These are phyloP conservation scores for Juglanconis sp. DNA, from an alignment of 2,329 filamentous ascomycete species.

Conservation along the genomic window DNA sequence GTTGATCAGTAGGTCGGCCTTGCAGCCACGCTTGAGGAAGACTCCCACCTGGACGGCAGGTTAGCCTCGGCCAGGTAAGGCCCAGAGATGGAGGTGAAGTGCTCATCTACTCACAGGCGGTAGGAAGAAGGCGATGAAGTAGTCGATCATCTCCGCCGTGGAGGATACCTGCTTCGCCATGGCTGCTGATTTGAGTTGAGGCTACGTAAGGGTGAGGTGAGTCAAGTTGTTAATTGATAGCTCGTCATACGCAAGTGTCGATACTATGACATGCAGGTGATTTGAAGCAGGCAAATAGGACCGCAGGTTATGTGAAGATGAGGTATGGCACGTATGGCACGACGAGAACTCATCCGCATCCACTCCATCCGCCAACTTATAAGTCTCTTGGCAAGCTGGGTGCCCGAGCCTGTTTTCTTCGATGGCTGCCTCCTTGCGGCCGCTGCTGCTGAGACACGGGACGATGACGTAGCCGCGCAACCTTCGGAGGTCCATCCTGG, in stretches of 20 bases:
- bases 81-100: background rate
- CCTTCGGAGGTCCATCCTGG: slow-evolving; percentile 8
- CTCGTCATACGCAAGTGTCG: background rate
- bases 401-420: background rate
- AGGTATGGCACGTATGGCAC: no score
- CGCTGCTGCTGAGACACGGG: background rate
- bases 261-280: background rate
- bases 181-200: background rate
- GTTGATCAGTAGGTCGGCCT: slow-evolving; percentile 15
- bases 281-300: background rate
- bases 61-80: background rate
- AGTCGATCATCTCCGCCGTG: slow-evolving; percentile 17
- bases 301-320: no score
- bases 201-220: background rate
- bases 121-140: slow-evolving; percentile 17
- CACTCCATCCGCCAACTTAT: background rate
- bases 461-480: slow-evolving; percentile 5
- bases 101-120: slow-evolving; percentile 10
- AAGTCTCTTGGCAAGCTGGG: background rate
- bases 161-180: slow-evolving; percentile 16
- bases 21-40: slow-evolving; percentile 15
- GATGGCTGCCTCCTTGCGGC: no score
- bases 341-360: no score
- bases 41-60: slow-evolving; percentile 5
- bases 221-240: background rate